phyloP scores from a whole-genome alignment of 495 filamentous ascomycete species.

The Neurospora africana region DNA sequence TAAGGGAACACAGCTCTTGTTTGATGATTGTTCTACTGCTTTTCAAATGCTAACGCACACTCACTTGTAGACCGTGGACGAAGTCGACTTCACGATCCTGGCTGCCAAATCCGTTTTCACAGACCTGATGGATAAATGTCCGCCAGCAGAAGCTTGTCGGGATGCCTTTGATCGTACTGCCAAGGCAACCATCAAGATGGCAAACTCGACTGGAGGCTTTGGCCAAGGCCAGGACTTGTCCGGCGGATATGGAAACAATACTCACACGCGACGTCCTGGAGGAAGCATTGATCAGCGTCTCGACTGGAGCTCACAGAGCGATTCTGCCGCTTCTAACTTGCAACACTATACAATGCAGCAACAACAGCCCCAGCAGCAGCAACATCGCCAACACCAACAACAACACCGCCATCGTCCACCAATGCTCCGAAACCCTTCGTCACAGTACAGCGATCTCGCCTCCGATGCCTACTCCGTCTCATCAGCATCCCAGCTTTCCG shows the following conservation, averaged over 20 bases:
- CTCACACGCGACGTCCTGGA: slow-evolving; percentile 2
- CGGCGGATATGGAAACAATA: neutral
- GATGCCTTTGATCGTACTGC: slow-evolving; percentile 95
- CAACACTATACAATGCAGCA: neutral
- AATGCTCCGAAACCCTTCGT: slow-evolving; percentile 1
- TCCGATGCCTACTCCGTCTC: slow-evolving; percentile 17
- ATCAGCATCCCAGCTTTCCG: slow-evolving; percentile 5
- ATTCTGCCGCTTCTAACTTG: slow-evolving; percentile 7
- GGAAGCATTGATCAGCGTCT: slow-evolving; percentile 16
- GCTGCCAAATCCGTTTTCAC: slow-evolving; percentile 62
- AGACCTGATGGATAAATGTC: slow-evolving; percentile 33
- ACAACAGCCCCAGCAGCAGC: slow-evolving; percentile 12
- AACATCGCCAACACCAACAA: neutral
- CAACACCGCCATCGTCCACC: neutral
- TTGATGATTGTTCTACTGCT: neutral
- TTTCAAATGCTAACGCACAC: slow-evolving; percentile 15
- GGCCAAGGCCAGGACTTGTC: slow-evolving; percentile 28
- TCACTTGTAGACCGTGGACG: slow-evolving; percentile 63
- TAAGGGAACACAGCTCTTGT: slow-evolving; percentile 33
- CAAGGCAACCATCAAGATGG: slow-evolving; percentile 90
- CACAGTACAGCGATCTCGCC: neutral
- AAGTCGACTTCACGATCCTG: slow-evolving; percentile 90
- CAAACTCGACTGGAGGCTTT: slow-evolving; percentile 71
- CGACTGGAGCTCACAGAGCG: slow-evolving; percentile 20
- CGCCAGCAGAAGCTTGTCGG: slow-evolving; percentile 55